Base-by-base conservation (phyloP, 1,284 basidiomycete species). In the Ustilago loliicola region DNA sequence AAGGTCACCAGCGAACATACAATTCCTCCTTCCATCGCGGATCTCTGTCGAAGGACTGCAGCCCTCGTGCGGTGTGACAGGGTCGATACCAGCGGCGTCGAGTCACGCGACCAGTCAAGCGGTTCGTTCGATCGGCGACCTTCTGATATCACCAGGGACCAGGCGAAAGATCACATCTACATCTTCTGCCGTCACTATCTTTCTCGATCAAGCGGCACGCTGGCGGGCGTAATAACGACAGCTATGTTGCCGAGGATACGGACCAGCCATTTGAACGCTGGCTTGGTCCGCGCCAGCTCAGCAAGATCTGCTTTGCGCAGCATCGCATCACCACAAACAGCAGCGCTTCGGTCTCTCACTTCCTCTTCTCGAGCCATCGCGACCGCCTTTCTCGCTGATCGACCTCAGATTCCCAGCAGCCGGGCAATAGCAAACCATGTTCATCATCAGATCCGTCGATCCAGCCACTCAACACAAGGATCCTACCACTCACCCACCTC, bases 401-500 rank as follows among this genome's bases (percentile, higher is more conserved):
- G 15, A 34, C 25, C 6, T 42, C 38, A 47, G 3, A n/a, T 10
- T 29, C 27, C 19, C 30, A 42, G n/a, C 25, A 29, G 50, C 29
- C 40, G 57, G 42, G 19, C 57, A 52, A 54, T 25, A 62, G 15
- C 57, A 21, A 36, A 30, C 6, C 32, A 19, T 8, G 23, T 21
- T n/a, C n/a, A n/a, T 7, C 54, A 25, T 2, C 62, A 52, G n/a
- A 27, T 42, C 10, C 62, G 55, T 34, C 15, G 21, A 1, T 59
- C 48, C 27, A 30, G 21, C 47, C 40, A 29, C 40, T 30, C 59
- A n/a, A 55, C 63, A 0, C 42, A 48, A 19, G 72, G 72, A 3
- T 69, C 66, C 0, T 75, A 48, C 34, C 72, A 75, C 42, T 30
- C 67, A 3, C 42, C 67, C 0, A 11, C 29, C 1, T 70, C 67